Percentiles rank a stretch among this genome's conserved stretches.
phyloP scores from a whole-genome alignment of 768 basidiomycete genomes.

The Mycena galericulata region DNA sequence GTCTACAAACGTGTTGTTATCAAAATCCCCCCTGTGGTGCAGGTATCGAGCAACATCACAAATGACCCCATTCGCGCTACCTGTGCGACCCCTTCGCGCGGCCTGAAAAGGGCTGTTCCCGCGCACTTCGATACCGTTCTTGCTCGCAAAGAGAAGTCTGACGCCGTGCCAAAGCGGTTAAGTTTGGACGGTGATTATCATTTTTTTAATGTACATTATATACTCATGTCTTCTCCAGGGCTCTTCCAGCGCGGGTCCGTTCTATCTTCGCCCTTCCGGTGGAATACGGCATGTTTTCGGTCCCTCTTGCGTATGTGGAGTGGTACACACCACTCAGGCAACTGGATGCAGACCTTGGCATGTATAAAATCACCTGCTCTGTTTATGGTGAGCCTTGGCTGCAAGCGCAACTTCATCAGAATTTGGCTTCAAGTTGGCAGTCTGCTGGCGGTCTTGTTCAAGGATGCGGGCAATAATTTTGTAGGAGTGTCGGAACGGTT shows the following conservation, averaged over 20 bases:
- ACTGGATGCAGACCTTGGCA: constrained; percentile 6
- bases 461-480: constrained; percentile 40
- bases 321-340: constrained; percentile 17
- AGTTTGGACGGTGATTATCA: constrained; percentile 1
- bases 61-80: constrained; percentile 7
- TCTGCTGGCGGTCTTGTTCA: constrained; percentile 32
- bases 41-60: neutral
- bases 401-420: constrained; percentile 25
- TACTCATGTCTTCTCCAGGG: neutral
- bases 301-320: constrained; percentile 10
- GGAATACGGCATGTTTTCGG: neutral
- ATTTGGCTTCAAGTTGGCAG: constrained; percentile 17
- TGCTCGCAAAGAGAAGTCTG: neutral
- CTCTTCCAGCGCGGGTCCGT: constrained; percentile 1
- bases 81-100: neutral
- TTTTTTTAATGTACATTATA: neutral
- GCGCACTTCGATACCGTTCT: constrained; percentile 18
- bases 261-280: constrained; percentile 8
- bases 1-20: constrained; percentile 10
- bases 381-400: neutral
- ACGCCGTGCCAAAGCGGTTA: neutral
- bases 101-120: constrained; percentile 6
- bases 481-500: too few species aligned
- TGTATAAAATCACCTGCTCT: constrained; percentile 7
- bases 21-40: neutral